Evolutionary conservation across 2,329 filamentous ascomycete species (phyloP), one percentile per base, ranked within the genome.

Genomic region (Ophiostoma himal-ulmi): DNA sequence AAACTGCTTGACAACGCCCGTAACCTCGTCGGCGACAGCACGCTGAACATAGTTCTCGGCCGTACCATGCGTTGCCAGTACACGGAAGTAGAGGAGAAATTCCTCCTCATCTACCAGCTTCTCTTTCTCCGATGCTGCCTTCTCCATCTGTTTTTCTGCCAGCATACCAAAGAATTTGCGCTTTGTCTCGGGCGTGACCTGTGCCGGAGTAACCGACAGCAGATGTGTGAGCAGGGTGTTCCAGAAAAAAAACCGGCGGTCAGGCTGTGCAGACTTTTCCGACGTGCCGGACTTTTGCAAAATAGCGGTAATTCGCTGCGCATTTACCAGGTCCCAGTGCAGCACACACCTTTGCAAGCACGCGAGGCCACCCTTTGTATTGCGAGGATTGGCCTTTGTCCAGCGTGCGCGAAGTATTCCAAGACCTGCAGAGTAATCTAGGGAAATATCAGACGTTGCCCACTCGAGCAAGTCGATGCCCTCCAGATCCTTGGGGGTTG

Each of bases 271-370:
- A 68, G 82, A 82, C 75, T 83, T 83, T 72, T 86, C 85, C 10
- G 62, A 39, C 13, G 8, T 65, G 62, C 34, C 78, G 68, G 82
- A 82, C 75, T 83, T 83, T 72, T 87, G 85, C 36, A 87, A 74
- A 0, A 82, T 81, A 1, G 83, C 83, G 0, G 85, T 83, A 75
- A 88, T 87, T 84, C 87, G 84, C 76, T 88, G 86, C 1, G 85
- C 84, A 74, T 84, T 85, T 70, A 81, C 79, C 70, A 87, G 80
- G 73, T 88, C 86, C 80, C 84, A 86, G 69, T 85, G 80, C 72
- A 83, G 77, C 69, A 88, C 74, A 73, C 86, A 88, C 10, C 83
- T 81, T 73, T 85, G 81, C 64, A 88, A 78, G 71, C 83, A 86
- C 79, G 79, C 10, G 80, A 78, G 5, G 78, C 81, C 22, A 76